Conservation (phyloP, 1,139 yeast species). For the Suzukiozyma palmioleophila region DNA sequence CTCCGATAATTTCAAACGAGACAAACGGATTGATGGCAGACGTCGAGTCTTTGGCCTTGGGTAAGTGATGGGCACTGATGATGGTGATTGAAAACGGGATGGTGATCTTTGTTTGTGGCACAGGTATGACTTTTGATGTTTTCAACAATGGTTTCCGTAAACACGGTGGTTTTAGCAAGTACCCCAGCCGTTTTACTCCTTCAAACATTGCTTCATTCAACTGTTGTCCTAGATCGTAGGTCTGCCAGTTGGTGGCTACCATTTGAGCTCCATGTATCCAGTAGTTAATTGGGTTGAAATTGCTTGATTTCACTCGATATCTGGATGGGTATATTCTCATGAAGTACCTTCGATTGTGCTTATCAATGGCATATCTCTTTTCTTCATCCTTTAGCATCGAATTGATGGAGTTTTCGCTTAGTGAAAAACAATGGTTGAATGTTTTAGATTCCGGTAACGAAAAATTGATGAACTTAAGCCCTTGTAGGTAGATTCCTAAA, state of each 20-base stretch:
- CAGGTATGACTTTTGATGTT: slow-evolving; percentile 14
- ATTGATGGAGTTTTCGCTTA: slow-evolving; percentile 68
- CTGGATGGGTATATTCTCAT: slow-evolving; percentile 89
- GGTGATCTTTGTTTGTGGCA: slow-evolving; percentile 5
- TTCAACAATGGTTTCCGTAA: slow-evolving; percentile 34
- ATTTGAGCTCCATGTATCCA: slow-evolving; percentile 89
- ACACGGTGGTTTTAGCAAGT: slow-evolving; percentile 66
- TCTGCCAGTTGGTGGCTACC: slow-evolving; percentile 98
- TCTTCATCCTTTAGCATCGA: slow-evolving; percentile 59
- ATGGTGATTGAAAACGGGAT: slow-evolving; percentile 39
- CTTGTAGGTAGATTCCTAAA: slow-evolving; percentile 66
- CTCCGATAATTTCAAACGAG: slow-evolving; percentile 53
- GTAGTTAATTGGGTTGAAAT: slow-evolving; percentile 70
- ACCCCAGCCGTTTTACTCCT: slow-evolving; percentile 59
- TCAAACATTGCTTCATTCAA: slow-evolving; percentile 83
- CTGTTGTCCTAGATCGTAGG: slow-evolving; percentile 85
- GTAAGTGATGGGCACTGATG: slow-evolving; percentile 83
- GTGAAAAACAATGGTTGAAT: slow-evolving; percentile 77
- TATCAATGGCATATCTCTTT: slow-evolving; percentile 51
- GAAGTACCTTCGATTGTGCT: slow-evolving; percentile 71
- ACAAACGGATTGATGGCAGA: slow-evolving; percentile 55
- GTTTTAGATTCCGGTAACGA: slow-evolving; percentile 84
- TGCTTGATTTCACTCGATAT: slow-evolving; percentile 69
- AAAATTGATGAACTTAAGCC: slow-evolving; percentile 75
- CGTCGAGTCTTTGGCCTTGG: slow-evolving; percentile 46